Conservation (phyloP, 805 yeast species). For the Lachancea dasiensis region DNA sequence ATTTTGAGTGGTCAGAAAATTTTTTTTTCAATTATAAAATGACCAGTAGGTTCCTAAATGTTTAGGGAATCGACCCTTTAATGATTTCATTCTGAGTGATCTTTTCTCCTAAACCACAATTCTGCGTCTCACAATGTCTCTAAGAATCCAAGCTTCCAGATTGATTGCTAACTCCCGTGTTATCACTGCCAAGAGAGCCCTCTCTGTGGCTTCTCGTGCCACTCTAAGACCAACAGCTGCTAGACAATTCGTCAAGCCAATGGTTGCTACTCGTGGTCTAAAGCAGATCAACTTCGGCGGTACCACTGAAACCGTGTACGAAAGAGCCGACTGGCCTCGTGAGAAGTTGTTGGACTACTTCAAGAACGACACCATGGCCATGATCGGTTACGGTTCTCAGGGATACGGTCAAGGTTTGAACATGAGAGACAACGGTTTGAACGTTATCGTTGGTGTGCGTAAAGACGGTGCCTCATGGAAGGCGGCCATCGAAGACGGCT, state of each 20-base stretch:
- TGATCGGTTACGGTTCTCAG: slow-evolving; percentile 99
- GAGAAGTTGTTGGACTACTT: slow-evolving; percentile 93
- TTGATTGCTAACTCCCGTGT: slow-evolving; percentile 36
- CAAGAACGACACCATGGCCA: slow-evolving; percentile 95
- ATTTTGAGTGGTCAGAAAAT: not conserved
- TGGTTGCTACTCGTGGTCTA: slow-evolving; percentile 76
- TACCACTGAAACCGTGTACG: slow-evolving; percentile 90
- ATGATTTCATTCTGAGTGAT: not conserved
- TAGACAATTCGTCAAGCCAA: slow-evolving; percentile 40
- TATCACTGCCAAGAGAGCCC: slow-evolving; percentile 58
- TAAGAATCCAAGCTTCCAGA: slow-evolving; percentile 42
- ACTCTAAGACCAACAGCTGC: slow-evolving; percentile 56
- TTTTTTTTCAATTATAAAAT: slow-evolving; percentile 8
- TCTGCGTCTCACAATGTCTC: slow-evolving; percentile 19
- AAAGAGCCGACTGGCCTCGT: slow-evolving; percentile 99
- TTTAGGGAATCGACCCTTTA: too few species aligned
- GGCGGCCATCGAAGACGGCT: slow-evolving; percentile 98
- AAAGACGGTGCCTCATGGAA: slow-evolving; percentile 99
- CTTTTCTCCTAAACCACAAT: not conserved
- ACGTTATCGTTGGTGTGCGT: slow-evolving; percentile 97
- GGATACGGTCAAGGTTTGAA: slow-evolving; percentile 99
- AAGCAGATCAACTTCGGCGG: slow-evolving; percentile 97
- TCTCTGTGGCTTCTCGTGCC: slow-evolving; percentile 43
- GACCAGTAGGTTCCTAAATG: not conserved
- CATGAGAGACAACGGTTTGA: slow-evolving; percentile 98